phyloP scores from a whole-genome alignment of 805 yeast genomes.

The Millerago galiae region DNA sequence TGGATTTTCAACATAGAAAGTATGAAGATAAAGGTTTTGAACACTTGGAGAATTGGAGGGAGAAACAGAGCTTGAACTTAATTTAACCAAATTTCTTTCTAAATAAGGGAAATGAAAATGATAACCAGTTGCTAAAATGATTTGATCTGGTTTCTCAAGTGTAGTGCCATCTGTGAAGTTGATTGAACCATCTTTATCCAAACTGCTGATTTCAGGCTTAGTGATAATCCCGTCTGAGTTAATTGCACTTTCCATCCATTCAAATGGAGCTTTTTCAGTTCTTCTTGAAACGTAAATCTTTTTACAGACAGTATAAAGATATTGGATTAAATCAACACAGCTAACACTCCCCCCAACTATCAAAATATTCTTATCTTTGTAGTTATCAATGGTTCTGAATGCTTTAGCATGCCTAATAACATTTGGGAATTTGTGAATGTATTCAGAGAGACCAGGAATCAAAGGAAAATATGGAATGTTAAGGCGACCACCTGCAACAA shows the following conservation, averaged over 20 bases:
- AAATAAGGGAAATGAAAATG: conserved; percentile 33
- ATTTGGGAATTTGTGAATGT: conserved; percentile 32
- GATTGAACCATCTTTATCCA: conserved; percentile 4
- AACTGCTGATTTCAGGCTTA: conserved; percentile 8
- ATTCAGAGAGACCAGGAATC: conserved; percentile 38
- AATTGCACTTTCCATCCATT: neutral
- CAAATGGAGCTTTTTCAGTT: neutral
- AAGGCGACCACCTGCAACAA: conserved; percentile 51
- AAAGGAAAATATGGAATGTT: conserved; percentile 47
- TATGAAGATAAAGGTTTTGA: conserved; percentile 27
- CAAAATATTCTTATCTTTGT: conserved; percentile 30
- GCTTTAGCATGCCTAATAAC: conserved; percentile 25
- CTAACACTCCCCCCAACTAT: conserved; percentile 37
- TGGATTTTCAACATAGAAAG: conserved; percentile 32
- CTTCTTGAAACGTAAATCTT: conserved; percentile 12
- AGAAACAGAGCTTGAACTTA: conserved; percentile 16
- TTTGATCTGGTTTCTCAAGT: conserved; percentile 25
- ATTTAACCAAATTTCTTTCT: conserved; percentile 11
- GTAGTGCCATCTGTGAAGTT: neutral
- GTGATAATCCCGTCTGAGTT: conserved; percentile 7
- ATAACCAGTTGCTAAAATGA: conserved; percentile 36
- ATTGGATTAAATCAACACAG: conserved; percentile 34
- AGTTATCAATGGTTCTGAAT: conserved; percentile 33
- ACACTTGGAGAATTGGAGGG: conserved; percentile 2
- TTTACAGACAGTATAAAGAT: conserved; percentile 19